Conservation (phyloP, 148 eudicot genomes). For the Vaccinium macrocarpon region DNA sequence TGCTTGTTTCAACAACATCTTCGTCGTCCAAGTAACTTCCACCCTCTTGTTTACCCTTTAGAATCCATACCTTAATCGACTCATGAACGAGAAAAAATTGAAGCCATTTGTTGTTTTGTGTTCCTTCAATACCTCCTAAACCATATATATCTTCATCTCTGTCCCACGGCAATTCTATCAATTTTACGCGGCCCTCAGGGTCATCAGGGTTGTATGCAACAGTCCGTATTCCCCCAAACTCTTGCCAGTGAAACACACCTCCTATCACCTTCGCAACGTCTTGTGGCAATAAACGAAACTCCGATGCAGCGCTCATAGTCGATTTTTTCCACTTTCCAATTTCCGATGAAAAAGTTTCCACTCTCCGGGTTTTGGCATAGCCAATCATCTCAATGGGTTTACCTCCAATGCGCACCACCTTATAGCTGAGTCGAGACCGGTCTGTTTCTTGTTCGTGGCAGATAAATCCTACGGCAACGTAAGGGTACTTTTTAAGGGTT, state of each 20-base stretch:
- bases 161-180: not conserved
- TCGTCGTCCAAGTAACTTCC: not conserved
- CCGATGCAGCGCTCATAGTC: not conserved
- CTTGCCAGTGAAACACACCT: not conserved
- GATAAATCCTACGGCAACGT: not conserved
- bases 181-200: not conserved
- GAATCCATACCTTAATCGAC: not conserved
- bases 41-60: not conserved
- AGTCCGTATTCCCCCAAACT: not conserved
- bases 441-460: not conserved
- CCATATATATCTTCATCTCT: not conserved
- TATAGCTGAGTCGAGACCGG: not conserved
- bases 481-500: not conserved
- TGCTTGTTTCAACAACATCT: not conserved
- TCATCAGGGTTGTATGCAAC: not conserved
- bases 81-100: not conserved
- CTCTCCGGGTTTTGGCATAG: not conserved
- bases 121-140: not conserved
- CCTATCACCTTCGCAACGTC: not conserved
- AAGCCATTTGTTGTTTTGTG: not conserved
- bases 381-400: too few relatives aligned
- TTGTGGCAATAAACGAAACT: not conserved
- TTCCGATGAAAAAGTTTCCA: not conserved
- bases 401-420: not conserved
- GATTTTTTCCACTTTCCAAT: not conserved